Evolutionary conservation across 2,329 filamentous ascomycete species (phyloP).

Genomic region (Claviceps sp.): DNA sequence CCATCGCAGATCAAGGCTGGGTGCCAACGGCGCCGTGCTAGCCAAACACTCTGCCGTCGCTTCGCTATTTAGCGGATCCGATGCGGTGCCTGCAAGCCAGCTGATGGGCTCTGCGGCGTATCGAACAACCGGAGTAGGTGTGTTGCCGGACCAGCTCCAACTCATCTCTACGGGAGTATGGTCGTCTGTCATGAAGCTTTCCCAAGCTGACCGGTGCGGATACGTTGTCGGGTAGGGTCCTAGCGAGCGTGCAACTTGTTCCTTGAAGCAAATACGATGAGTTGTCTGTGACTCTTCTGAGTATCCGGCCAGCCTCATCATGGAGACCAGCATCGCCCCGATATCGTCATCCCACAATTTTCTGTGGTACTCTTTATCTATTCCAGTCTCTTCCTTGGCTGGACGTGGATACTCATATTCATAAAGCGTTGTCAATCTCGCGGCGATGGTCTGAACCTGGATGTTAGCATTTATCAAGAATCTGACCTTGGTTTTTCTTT

Average conservation of each 20-base stretch:
- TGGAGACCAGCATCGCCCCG: neutral
- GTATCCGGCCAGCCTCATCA: neutral
- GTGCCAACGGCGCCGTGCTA: neutral
- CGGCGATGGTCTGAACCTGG: neutral
- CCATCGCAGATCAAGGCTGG: neutral
- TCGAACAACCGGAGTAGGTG: slow-evolving; percentile 14
- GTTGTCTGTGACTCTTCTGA: neutral
- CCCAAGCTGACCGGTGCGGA: slow-evolving; percentile 11
- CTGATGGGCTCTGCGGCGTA: slow-evolving; percentile 21
- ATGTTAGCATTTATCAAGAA: neutral
- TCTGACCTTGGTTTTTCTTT: neutral
- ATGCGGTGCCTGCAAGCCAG: slow-evolving; percentile 12
- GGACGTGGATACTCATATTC: too few species aligned
- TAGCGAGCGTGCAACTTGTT: neutral
- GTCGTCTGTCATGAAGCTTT: slow-evolving; percentile 28
- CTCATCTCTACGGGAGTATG: slow-evolving; percentile 23
- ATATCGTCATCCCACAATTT: neutral
- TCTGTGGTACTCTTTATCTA: neutral
- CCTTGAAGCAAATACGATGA: neutral
- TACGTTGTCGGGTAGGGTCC: neutral
- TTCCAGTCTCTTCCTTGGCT: neutral
- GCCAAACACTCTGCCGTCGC: neutral
- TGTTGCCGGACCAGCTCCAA: slow-evolving; percentile 19
- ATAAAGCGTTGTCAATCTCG: neutral
- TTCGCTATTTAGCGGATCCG: slow-evolving; percentile 10